phyloP scores from a whole-genome alignment of 805 yeast genomes.

The Metschnikowia matae region DNA sequence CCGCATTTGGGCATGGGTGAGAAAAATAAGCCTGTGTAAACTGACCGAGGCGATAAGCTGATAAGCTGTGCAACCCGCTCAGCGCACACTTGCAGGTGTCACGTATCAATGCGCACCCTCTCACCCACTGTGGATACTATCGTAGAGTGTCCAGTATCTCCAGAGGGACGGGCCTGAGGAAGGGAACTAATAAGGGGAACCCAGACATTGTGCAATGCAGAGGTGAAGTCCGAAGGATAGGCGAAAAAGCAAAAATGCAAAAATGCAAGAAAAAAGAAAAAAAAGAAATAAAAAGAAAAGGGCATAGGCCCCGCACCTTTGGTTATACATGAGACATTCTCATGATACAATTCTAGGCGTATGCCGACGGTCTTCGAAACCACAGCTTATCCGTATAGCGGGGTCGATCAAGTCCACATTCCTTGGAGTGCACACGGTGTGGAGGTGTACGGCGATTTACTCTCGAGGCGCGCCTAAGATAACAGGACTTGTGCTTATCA shows the following conservation, averaged over 20 bases:
- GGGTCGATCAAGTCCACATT: background rate
- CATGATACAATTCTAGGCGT: too few species aligned
- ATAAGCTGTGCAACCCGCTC: background rate
- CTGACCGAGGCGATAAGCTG: background rate
- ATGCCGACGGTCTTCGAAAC: background rate
- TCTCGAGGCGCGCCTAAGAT: conserved; percentile 1
- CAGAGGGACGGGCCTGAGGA: too few species aligned
- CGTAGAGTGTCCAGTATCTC: background rate
- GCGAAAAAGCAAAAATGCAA: too few species aligned
- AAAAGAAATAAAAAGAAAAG: background rate
- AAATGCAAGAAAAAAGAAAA: too few species aligned
- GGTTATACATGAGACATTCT: background rate
- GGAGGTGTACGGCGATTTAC: conserved; percentile 4
- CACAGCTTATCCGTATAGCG: background rate
- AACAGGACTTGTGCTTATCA: conserved; percentile 5
- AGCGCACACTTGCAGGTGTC: background rate
- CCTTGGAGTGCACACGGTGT: background rate
- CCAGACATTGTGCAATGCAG: too few species aligned
- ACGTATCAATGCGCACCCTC: background rate
- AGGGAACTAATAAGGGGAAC: too few species aligned
- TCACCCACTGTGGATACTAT: background rate
- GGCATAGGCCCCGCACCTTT: background rate
- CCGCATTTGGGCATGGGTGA: background rate
- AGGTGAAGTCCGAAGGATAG: too few species aligned
- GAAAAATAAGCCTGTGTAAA: background rate